phyloP scores from a whole-genome alignment of 768 basidiomycete species.

The Neoboletus magnificus region DNA sequence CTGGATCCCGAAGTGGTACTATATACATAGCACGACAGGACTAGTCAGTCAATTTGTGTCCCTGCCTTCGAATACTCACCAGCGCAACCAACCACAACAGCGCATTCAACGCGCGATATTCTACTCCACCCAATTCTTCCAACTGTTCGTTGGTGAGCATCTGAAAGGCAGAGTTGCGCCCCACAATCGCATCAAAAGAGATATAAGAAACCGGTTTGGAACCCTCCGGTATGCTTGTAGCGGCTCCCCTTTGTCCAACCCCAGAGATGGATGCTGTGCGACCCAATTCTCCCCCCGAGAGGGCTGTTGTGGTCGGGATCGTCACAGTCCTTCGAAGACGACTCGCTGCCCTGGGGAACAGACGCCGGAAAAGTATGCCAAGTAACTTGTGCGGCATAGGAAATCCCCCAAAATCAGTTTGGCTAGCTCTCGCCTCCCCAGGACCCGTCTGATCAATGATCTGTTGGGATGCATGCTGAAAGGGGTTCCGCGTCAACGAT shows the following conservation, averaged over 20 bases:
- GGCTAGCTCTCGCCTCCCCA: conserved; percentile 25
- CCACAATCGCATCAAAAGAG: conserved; percentile 80
- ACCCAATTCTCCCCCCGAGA: conserved; percentile 34
- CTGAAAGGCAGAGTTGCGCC: conserved; percentile 73
- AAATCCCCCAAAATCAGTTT: conserved; percentile 67
- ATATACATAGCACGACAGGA: background rate
- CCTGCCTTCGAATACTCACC: conserved; percentile 43
- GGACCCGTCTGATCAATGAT: conserved; percentile 14
- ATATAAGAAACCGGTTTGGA: conserved; percentile 71
- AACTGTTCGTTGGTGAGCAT: conserved; percentile 74
- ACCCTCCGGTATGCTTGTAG: conserved; percentile 34
- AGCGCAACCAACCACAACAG: conserved; percentile 75
- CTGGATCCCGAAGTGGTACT: conserved; percentile 82
- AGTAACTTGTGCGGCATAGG: conserved; percentile 64
- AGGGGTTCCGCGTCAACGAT: conserved; percentile 17
- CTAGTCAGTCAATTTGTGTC: background rate
- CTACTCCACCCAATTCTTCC: conserved; percentile 91
- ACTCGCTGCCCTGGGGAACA: conserved; percentile 63
- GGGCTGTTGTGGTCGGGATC: conserved; percentile 65
- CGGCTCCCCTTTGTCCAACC: background rate
- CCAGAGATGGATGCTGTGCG: conserved; percentile 21
- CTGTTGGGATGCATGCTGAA: conserved; percentile 9
- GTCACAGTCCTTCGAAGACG: conserved; percentile 69
- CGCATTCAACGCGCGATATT: conserved; percentile 81
- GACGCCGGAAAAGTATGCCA: conserved; percentile 43